Percentiles rank a stretch among this genome's conserved stretches.
Evolutionary conservation across 495 filamentous ascomycete genomes (phyloP).

Genomic region (Penicillium simplicissimum): DNA sequence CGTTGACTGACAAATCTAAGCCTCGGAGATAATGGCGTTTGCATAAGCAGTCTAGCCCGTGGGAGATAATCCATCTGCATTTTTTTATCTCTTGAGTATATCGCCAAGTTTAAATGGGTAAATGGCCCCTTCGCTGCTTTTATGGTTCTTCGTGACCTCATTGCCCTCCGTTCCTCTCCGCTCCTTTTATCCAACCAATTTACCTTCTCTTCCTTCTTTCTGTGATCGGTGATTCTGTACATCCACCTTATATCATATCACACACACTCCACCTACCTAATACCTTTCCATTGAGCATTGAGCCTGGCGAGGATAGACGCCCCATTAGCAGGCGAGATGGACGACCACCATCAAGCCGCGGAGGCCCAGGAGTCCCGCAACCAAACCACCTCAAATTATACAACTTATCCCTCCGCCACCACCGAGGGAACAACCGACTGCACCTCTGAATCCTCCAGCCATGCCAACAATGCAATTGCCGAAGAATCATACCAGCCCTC

Average conservation of each 20-base stretch:
- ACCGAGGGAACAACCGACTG: not conserved
- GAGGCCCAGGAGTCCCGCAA: conserved; percentile 11
- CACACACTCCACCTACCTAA: not conserved
- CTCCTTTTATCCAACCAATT: conserved; percentile 2
- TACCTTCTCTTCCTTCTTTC: conserved; percentile 1
- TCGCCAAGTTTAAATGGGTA: conserved; percentile 8
- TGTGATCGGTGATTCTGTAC: conserved; percentile 11
- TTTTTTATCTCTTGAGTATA: not conserved
- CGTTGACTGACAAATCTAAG: conserved; percentile 16
- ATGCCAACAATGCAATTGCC: not conserved
- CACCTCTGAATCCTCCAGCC: not conserved
- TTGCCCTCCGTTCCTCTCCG: conserved; percentile 4
- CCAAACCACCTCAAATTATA: conserved; percentile 1
- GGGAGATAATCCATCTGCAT: not conserved
- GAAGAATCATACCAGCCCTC: conserved; percentile 3
- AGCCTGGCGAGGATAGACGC: conserved; percentile 14
- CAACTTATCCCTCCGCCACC: not conserved
- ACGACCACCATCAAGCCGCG: conserved; percentile 21
- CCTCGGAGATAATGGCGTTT: conserved; percentile 22
- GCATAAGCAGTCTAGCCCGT: not conserved
- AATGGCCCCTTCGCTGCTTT: conserved; percentile 1
- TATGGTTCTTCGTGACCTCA: not conserved
- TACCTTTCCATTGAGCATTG: conserved; percentile 19
- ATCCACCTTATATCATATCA: conserved; percentile 17
- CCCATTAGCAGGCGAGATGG: conserved; percentile 23